Evolutionary conservation across 768 basidiomycete species (phyloP), one percentile per base, ranked within the genome.

Genomic region (Mycena vitilis): DNA sequence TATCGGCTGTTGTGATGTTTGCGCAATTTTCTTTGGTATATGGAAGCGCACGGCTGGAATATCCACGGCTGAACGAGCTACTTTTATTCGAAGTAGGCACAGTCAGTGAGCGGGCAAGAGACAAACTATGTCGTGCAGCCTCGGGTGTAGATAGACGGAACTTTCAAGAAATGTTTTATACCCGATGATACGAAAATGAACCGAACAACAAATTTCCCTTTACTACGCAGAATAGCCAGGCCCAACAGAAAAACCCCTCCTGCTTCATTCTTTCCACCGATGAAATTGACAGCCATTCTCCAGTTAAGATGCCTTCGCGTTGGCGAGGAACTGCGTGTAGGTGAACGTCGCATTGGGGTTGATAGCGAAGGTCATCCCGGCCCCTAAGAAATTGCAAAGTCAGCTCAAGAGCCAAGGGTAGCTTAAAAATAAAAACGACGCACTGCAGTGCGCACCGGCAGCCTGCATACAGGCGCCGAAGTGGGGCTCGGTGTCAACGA

Each of bases 401-500:
- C 30, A 30, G 30, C 30, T 30, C 2, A 30, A 3, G 13, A 20
- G 18, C n/a, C 18, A 47, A 16, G 8, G 47, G 47, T 12, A 20
- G 48, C 11, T 22, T 49, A 9, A 40, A 40, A 40, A 40, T 10
- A 1, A 11, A 15, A 40, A 15, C 10, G 10, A 40, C 40, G 40
- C 7, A 49, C 48, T 49, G 48, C 48, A 49, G 48, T 49, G 48
- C 3, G 48, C 48, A 16, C 73, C 73, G 12, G 59, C 69, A 44
- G 63, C 69, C 42, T 74, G 74, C 65, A 61, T 73, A 60, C 74
- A 74, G 18, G 74, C 72, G 7, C 60, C 74, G 34, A 73, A 74
- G 42, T 63, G 67, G 22, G 74, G 74, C 23, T 11, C 60, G 13
- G 70, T 67, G 40, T 72, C 69, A 4, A 54, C 49, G 22, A 74